Evolutionary conservation across 306 rosid species (phyloP).

Genomic region (Citrullus mucosospermus): DNA sequence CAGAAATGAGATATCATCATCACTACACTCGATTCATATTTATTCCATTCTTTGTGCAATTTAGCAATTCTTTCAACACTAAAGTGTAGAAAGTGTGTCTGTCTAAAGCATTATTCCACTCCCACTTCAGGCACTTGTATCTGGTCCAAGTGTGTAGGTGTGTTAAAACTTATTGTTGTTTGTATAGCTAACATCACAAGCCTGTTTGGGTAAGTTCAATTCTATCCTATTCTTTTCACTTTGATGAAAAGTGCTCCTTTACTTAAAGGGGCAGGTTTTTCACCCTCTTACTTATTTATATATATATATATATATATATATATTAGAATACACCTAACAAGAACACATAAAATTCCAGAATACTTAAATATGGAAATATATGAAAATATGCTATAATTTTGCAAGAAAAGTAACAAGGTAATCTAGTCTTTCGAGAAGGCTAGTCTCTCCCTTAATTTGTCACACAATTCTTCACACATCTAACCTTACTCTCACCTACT

Average conservation of each 20-base stretch:
- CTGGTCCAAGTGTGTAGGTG: neutral
- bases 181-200: neutral
- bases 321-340: too few relatives aligned
- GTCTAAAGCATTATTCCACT: neutral
- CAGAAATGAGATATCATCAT: constrained; percentile 15
- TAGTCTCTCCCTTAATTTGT: too few relatives aligned
- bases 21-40: neutral
- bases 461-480: too few relatives aligned
- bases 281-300: too few relatives aligned
- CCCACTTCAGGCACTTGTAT: neutral
- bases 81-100: neutral
- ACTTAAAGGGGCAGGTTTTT: too few relatives aligned
- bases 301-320: too few relatives aligned
- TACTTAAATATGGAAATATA: too few relatives aligned
- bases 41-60: neutral
- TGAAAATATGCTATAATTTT: too few relatives aligned
- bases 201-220: neutral
- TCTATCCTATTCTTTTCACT: neutral
- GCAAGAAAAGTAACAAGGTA: too few relatives aligned
- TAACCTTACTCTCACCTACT: too few relatives aligned
- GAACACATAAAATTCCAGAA: too few relatives aligned
- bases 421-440: too few relatives aligned
- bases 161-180: neutral
- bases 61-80: neutral
- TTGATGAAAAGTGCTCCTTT: neutral